Conservation (phyloP, 371 early-diverging fungal genomes). For the Mortierella sp. region DNA sequence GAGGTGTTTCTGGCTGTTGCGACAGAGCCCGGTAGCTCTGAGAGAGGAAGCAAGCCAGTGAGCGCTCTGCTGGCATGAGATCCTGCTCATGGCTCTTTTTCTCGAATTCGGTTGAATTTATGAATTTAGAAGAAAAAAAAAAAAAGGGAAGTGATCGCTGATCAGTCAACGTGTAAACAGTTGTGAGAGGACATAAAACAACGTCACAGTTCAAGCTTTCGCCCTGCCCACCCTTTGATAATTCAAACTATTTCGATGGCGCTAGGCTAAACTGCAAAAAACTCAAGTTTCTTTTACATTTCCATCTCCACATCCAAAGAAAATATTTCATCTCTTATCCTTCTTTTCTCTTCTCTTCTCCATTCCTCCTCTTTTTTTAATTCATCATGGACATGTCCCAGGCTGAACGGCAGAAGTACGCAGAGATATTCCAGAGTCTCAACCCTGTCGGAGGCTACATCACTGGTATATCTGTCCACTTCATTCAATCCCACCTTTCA, state of each 20-base stretch:
- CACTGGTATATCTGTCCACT: constrained; percentile 62
- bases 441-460: constrained; percentile 79
- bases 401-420: constrained; percentile 72
- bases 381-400: constrained; percentile 51
- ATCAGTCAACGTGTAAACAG: not conserved
- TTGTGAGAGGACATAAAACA: constrained; percentile 7
- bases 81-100: constrained; percentile 35
- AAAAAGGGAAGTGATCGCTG: constrained; percentile 10
- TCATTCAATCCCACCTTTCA: not conserved
- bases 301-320: not conserved
- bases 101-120: not conserved
- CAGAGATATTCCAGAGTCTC: constrained; percentile 73
- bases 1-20: not conserved
- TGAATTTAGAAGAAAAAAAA: not conserved
- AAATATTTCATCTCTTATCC: not conserved
- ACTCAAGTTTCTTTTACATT: not conserved
- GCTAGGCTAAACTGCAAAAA: too few relatives aligned
- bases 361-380: not conserved
- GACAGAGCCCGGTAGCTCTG: constrained; percentile 13
- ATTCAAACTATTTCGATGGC: not conserved
- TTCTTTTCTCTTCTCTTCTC: not conserved
- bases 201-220: constrained; percentile 22
- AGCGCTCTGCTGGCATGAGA: constrained; percentile 26
- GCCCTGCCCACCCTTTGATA: not conserved
- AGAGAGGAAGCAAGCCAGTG: constrained; percentile 21